Evolutionary conservation across 345 rosid species (phyloP), one percentile per base, ranked within the genome.

Genomic region (Acer negundo): DNA sequence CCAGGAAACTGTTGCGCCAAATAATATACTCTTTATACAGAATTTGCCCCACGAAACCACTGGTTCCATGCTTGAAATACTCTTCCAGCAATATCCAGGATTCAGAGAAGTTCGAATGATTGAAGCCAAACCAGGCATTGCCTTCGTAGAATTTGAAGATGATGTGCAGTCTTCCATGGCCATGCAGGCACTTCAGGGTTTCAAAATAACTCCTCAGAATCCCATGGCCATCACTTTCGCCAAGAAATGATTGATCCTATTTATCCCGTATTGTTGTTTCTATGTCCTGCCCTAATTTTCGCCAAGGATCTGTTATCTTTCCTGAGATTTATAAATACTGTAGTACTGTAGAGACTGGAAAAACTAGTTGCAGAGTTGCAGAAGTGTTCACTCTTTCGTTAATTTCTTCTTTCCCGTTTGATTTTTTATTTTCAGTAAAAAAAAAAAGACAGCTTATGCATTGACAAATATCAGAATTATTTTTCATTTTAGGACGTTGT

Each of bases 31-130:
- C 69, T 97, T 94, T 71, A 85, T 97, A 75, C 91, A 97, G 93
- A 97, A 97, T 81, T 86, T 97, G 81, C 99, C 99, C 7, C 81
- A 87, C 0, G 94, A 90, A 82, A 90, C 98, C 38, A 94, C 98
- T 6, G 90, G 93, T 80, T 75, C 72, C 77, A 97, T 97, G 99
- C 87, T 94, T 82, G 89, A 94, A 79, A 46, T 84, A 74, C 94
- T 97, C 68, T 94, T 97, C 76, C 76, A 86, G 61, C 97, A 91
- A 64, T 97, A 87, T 77, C 94, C 95, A 0, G 99, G 99, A 49
- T 97, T 91, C 79, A 97, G 82, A 80, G 99, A 97, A 87, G 97
- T 91, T 58, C 82, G 98, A 65, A 97, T 94, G 99, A 82, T 91
- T 23, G 91, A 88, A 79, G 97, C 98, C 17, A 94, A 91, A 76